Evolutionary conservation across 305 asterid species (phyloP).

Genomic region (Salvia sclarea): DNA sequence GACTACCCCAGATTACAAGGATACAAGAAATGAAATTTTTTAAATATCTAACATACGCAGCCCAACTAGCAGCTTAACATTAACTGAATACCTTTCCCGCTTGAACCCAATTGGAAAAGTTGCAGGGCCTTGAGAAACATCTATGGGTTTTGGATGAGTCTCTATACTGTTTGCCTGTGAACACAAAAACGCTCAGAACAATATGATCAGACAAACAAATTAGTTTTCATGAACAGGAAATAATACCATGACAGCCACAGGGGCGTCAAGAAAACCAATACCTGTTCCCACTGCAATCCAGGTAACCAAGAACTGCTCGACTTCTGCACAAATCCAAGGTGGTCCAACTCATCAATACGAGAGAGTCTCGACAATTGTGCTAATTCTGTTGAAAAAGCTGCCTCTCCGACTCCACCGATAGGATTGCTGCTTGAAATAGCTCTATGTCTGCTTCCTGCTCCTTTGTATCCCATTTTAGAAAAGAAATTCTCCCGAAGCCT

Average conservation of each 20-base stretch:
- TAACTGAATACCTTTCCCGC: conserved; percentile 29
- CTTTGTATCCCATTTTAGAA: conserved; percentile 34
- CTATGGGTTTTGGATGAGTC: conserved; percentile 25
- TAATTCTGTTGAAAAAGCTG: conserved; percentile 24
- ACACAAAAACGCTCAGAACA: conserved; percentile 8
- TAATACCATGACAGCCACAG: not conserved
- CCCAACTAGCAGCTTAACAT: not conserved
- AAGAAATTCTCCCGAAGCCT: conserved; percentile 49
- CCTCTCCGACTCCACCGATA: conserved; percentile 32
- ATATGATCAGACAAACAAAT: not conserved
- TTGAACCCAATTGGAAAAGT: conserved; percentile 25
- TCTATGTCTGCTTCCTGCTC: conserved; percentile 27
- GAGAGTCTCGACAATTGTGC: conserved; percentile 37
- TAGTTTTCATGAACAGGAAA: not conserved
- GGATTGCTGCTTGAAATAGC: conserved; percentile 35
- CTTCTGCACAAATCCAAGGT: conserved; percentile 41
- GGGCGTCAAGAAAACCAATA: conserved; percentile 15
- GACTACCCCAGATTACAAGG: conserved; percentile 1
- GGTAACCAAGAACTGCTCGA: conserved; percentile 28
- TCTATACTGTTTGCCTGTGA: conserved; percentile 27
- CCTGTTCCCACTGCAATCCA: conserved; percentile 36
- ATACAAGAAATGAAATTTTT: not conserved
- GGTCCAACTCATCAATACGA: conserved; percentile 37
- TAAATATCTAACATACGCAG: not conserved
- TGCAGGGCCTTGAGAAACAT: conserved; percentile 18